Base-by-base conservation (phyloP, 1,139 yeast species). In the Pichia kudriavzevii region DNA sequence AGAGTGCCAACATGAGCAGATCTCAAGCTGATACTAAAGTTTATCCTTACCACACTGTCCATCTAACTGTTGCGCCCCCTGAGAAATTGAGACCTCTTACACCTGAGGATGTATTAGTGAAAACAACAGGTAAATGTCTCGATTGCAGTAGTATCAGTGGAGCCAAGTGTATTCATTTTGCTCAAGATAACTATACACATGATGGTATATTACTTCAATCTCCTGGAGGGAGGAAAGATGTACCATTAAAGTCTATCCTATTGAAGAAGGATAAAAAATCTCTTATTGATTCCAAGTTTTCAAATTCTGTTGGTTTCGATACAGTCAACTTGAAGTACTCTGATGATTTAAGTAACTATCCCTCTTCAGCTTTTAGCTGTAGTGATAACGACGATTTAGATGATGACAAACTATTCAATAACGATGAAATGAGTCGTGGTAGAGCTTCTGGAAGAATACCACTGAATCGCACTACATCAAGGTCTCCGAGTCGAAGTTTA, bases 241-340 rank as follows among this genome's bases (percentile, higher is more conserved):
- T 27, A 24, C 29, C 23, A 15, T 10, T 23, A 8, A 41, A 39
- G 14, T 37, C 46, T 1, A 43, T 43, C 18, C 24, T 43, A 16
- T 22, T 36, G 7, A 39, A 30, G 13, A 37, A 26, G 23, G 38
- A 23, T 2, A 28, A 28, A 13, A 28, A 36, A 7, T 23, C 28
- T 8, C 13, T 38, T 11, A 19, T 35, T 9, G 39, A 38, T 27
- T 23, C 34, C n/a, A 39, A 36, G 19, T 43, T 43, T 22, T 14
- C 37, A 1, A 43, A 43, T 27, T 36, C 42, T 21, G 46, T 43
- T 6, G 39, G 45, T 8, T 69, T 69, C 45, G 74, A 69, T 45
- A 67, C 73, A 3, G 66, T 68, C 13, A 60, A 65, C 34, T 43
- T 64, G 8, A 59, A 59, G 23, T 53, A 52, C 34, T 44, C 50